These are phyloP conservation scores for Datura wrightii DNA, from an alignment of 257 asterid genomes.

Conservation along the genomic window DNA sequence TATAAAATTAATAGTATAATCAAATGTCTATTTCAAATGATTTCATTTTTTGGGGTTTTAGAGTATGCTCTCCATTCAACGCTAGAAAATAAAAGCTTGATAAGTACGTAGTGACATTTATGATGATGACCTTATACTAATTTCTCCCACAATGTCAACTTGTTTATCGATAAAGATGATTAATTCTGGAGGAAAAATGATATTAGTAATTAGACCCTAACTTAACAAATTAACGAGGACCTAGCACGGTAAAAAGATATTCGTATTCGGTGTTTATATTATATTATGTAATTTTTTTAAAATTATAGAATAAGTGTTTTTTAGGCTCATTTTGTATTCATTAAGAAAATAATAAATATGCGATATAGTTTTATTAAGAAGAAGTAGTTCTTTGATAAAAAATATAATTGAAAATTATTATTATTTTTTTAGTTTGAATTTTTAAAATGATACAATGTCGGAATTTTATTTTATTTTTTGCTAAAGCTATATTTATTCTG, in stretches of 20 bases:
- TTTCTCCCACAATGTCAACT: neutral
- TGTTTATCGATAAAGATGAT: neutral
- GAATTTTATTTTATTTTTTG: no score
- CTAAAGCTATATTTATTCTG: no score
- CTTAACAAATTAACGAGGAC: neutral
- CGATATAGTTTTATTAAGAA: no score
- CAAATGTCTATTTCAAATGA: slow-evolving; percentile 21
- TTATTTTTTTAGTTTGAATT: no score
- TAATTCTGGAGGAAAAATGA: neutral
- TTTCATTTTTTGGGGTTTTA: neutral
- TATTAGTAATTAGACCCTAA: neutral
- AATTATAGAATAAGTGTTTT: neutral
- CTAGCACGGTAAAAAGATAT: neutral
- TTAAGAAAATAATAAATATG: no score
- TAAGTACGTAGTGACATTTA: neutral
- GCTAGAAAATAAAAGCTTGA: neutral
- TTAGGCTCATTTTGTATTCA: no score
- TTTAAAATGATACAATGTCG: no score
- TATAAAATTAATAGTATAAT: neutral
- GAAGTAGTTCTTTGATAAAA: no score
- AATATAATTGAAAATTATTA: no score
- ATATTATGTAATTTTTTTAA: no score
- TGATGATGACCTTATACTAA: neutral
- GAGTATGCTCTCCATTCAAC: neutral
- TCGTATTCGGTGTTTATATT: no score